A percentile compares a stretch with the other conserved stretches of the same genome.
phyloP scores from a whole-genome alignment of 2,329 filamentous ascomycete genomes.

The Hortaea sp. region DNA sequence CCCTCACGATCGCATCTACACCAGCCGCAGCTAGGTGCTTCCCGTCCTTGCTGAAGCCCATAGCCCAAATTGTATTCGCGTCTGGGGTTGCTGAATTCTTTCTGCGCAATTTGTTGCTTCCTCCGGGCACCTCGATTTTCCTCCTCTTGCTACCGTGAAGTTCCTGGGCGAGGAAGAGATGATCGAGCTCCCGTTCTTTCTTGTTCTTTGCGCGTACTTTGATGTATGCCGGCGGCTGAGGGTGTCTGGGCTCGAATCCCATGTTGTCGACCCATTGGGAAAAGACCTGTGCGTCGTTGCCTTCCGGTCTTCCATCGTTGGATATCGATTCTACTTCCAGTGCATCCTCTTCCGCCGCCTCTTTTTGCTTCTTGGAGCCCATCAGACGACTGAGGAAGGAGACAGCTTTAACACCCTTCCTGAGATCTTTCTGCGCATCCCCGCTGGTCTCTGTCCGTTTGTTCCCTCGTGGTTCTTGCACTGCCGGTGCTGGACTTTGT shows the following conservation, averaged over 20 bases:
- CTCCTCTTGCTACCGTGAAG: slow-evolving; percentile 32
- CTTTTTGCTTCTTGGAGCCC: slow-evolving; percentile 62
- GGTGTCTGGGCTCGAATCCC: slow-evolving; percentile 76
- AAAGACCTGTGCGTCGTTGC: slow-evolving; percentile 74
- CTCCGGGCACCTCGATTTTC: slow-evolving; percentile 11
- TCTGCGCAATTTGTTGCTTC: slow-evolving; percentile 20
- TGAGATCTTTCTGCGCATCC: slow-evolving; percentile 42
- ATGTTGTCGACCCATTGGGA: slow-evolving; percentile 60
- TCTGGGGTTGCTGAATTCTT: slow-evolving; percentile 34
- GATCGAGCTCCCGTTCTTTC: slow-evolving; percentile 70
- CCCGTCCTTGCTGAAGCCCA: slow-evolving; percentile 87
- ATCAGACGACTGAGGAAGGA: slow-evolving; percentile 88
- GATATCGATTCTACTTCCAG: slow-evolving; percentile 44
- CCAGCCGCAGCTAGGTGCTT: slow-evolving; percentile 86
- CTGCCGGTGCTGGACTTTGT: slow-evolving; percentile 4
- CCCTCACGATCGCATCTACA: slow-evolving; percentile 71
- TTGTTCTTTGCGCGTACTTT: slow-evolving; percentile 74
- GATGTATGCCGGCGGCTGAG: slow-evolving; percentile 84
- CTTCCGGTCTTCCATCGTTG: slow-evolving; percentile 63
- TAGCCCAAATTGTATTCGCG: slow-evolving; percentile 67
- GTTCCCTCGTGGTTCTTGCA: neutral
- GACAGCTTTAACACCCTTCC: slow-evolving; percentile 65
- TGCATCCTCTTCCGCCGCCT: slow-evolving; percentile 30
- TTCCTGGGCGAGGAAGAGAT: slow-evolving; percentile 85
- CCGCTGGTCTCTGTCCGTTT: neutral